Evolutionary conservation across 192 early-diverging fungal genomes (phyloP), one percentile per base, ranked within the genome.

Genomic region (Backusella psychrophila): DNA sequence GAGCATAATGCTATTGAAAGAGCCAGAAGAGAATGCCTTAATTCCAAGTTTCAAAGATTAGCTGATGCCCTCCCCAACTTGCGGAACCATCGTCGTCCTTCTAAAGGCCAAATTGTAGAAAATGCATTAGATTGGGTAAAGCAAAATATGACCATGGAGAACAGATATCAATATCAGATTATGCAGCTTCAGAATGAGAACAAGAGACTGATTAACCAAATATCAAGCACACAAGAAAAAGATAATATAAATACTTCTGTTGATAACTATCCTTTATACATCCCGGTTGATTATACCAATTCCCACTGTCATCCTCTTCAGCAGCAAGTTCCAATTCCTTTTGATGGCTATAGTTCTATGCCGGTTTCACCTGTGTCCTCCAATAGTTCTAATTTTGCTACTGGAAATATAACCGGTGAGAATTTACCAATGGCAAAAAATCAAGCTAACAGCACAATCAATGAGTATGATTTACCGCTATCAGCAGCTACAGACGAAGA

Each of bases 1-100:
- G 90, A 86, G 35, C 93, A 94, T 80, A 94, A 94, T 74, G 92
- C 92, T 12, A 91, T 93, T 71, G 93, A 94, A 75, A 82, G 93
- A 14, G 93, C 91, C 41, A 82, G 93, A 71, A 89, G 93, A 42
- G 93, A 94, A 83, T 90, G 84, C 11, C 87, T 94, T 42, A 94
- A 94, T 80, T 85, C 82, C 34, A 88, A 91, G 78, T 94, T 94
- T 81, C 91, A 92, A 83, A 90, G 93, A 41, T 79, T 94, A 49
- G 93, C 93, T 23, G 87, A 89, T 73, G 88, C 91, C 17, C 83
- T 94, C 19, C 93, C 93, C 29, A 84, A 89, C 21, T 87, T 94
- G 35, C 82, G 81, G 66, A 84, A 87, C 65, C 88, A 91, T 71
- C 86, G 92, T 49, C 87, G 93, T 69, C 93, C 93, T n/a, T 89